Percentiles rank a stretch among this genome's conserved stretches.
phyloP scores from a whole-genome alignment of 1,139 yeast genomes.

The Kluyveromyces marxianus region DNA sequence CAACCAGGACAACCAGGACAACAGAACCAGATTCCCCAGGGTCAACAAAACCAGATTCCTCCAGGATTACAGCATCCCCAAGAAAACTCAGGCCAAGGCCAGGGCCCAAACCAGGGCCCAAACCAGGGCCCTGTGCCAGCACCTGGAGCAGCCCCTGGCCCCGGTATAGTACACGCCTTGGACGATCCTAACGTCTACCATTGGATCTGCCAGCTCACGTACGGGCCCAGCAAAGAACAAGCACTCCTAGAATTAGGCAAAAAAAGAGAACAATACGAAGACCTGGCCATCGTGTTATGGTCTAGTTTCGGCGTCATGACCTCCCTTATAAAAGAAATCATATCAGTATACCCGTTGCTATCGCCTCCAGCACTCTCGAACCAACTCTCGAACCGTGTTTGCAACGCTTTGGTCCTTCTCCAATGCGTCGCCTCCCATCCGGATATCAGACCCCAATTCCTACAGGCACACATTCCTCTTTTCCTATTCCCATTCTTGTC shows the following conservation, averaged over 20 bases:
- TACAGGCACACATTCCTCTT: constrained; percentile 86
- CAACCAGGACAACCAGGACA: too few relatives aligned
- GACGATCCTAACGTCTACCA: constrained; percentile 83
- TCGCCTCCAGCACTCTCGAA: constrained; percentile 85
- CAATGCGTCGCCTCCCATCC: constrained; percentile 97
- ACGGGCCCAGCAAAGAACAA: constrained; percentile 86
- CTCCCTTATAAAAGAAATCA: constrained; percentile 78
- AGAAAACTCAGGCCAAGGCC: constrained; percentile 8
- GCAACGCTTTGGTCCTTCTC: constrained; percentile 87
- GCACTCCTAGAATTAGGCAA: constrained; percentile 88
- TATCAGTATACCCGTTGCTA: constrained; percentile 79
- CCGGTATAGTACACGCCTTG: constrained; percentile 43
- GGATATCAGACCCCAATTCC: constrained; percentile 75
- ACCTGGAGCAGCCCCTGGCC: background rate
- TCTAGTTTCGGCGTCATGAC: constrained; percentile 96
- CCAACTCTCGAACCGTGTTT: constrained; percentile 84
- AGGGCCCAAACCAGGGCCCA: constrained; percentile 16
- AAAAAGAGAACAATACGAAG: constrained; percentile 90
- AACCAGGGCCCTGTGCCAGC: constrained; percentile 14
- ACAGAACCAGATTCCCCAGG: constrained; percentile 13
- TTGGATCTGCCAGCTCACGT: constrained; percentile 84
- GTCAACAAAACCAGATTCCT: constrained; percentile 21
- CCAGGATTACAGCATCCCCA: constrained; percentile 11
- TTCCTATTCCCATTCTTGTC: constrained; percentile 89
- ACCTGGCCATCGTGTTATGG: constrained; percentile 89